A percentile compares a stretch with the other conserved stretches of the same genome.
Conservation (phyloP, 2,329 filamentous ascomycete genomes). For the Chaetomiaceae sp. region DNA sequence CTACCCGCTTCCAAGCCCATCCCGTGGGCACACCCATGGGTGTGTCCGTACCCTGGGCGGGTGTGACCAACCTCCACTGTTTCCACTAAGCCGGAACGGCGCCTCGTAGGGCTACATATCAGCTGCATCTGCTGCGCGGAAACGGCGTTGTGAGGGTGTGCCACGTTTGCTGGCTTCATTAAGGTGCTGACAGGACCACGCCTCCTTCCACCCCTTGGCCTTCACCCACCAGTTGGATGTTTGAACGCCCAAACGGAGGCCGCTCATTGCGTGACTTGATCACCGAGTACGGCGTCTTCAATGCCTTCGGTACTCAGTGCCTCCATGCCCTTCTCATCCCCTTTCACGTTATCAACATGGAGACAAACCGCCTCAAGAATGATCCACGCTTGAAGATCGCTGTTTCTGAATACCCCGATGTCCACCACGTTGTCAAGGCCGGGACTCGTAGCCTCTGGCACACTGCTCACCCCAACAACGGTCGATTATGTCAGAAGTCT, state of each 20-base stretch:
- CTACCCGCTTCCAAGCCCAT: too few relatives aligned
- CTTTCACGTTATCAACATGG: too few relatives aligned
- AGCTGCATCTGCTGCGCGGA: neutral
- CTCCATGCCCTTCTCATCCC: neutral
- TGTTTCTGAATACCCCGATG: too few relatives aligned
- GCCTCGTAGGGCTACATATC: conserved; percentile 13
- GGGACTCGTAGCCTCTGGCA: neutral
- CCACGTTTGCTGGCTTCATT: conserved; percentile 8
- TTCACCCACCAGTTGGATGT: neutral
- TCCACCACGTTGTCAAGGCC: too few relatives aligned
- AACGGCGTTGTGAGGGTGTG: neutral
- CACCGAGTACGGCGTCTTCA: neutral
- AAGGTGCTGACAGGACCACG: conserved; percentile 20
- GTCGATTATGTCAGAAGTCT: conserved; percentile 1
- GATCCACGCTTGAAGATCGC: too few relatives aligned
- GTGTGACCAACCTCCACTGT: conserved; percentile 1
- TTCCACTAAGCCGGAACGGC: conserved; percentile 8
- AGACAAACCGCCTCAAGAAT: too few relatives aligned
- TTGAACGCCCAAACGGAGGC: neutral
- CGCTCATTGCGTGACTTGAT: neutral
- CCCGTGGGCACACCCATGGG: neutral
- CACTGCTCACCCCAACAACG: neutral
- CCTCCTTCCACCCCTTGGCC: neutral
- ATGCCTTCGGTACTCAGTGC: neutral
- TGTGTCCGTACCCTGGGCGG: neutral